phyloP scores from a whole-genome alignment of 2,329 filamentous ascomycete species.

The Berkeleyomyces basicola region DNA sequence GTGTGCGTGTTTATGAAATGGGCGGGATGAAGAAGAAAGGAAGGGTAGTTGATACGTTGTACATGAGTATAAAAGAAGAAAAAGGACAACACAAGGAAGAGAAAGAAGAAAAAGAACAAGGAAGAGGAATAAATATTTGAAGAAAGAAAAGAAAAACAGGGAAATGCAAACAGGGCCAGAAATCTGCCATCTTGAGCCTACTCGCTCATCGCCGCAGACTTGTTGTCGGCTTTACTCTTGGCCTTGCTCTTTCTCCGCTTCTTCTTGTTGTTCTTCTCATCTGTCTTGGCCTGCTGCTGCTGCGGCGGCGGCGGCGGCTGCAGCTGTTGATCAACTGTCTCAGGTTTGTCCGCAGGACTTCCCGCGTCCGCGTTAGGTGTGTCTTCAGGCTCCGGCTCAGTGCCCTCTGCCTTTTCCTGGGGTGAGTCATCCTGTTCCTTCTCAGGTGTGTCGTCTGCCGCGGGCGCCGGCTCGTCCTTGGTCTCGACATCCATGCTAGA shows the following conservation, averaged over 20 bases:
- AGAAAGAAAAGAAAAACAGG: not conserved
- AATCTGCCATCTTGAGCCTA: too few relatives aligned
- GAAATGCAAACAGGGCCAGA: not conserved
- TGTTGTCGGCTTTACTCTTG: conserved; percentile 16
- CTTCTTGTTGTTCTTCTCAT: conserved; percentile 12
- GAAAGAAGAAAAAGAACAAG: not conserved
- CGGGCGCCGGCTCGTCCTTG: not conserved
- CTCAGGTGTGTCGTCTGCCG: not conserved
- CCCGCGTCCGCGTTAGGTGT: not conserved
- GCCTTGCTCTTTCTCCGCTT: not conserved
- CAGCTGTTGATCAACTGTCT: not conserved
- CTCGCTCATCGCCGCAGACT: conserved; percentile 1
- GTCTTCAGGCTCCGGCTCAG: conserved; percentile 22
- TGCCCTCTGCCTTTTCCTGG: conserved; percentile 10
- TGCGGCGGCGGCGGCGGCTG: too few relatives aligned
- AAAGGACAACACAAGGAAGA: not conserved
- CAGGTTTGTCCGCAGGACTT: not conserved
- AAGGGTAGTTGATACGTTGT: not conserved
- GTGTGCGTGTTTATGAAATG: too few relatives aligned
- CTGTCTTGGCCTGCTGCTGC: conserved; percentile 7
- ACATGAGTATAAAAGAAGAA: not conserved
- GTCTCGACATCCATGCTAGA: not conserved
- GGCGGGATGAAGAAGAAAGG: not conserved
- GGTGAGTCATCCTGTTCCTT: not conserved
- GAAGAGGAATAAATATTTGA: not conserved